These are phyloP conservation scores for Eustoma russellianum DNA, from an alignment of 257 asterid genomes.

Conservation along the genomic window DNA sequence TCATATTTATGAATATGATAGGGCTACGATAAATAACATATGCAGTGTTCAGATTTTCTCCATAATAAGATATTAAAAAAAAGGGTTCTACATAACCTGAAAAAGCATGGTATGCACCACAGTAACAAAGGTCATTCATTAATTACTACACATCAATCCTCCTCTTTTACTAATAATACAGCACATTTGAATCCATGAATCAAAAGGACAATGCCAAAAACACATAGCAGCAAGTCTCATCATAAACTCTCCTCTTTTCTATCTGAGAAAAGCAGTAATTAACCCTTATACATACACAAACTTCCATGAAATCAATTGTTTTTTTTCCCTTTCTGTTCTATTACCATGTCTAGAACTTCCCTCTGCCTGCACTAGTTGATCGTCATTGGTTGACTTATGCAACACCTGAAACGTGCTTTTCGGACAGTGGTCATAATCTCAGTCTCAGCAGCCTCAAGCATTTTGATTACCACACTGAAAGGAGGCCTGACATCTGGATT, in stretches of 20 bases:
- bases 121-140: constrained; percentile 19
- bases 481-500: constrained; percentile 87
- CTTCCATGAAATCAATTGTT: constrained; percentile 27
- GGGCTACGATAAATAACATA: too few relatives aligned
- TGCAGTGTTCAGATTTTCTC: too few relatives aligned
- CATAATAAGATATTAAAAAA: too few relatives aligned
- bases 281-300: constrained; percentile 54
- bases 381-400: constrained; percentile 84
- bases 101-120: neutral
- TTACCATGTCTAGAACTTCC: constrained; percentile 20
- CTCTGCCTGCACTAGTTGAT: constrained; percentile 38
- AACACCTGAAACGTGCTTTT: constrained; percentile 98
- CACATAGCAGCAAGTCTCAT: constrained; percentile 45
- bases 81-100: too few relatives aligned
- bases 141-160: constrained; percentile 20
- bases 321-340: constrained; percentile 23
- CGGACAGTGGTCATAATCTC: constrained; percentile 82
- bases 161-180: constrained; percentile 45
- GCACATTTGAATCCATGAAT: constrained; percentile 36
- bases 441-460: constrained; percentile 91
- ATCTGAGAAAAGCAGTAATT: constrained; percentile 36
- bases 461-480: constrained; percentile 67
- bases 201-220: constrained; percentile 15
- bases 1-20: too few relatives aligned
- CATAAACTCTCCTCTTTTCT: constrained; percentile 28